Evolutionary conservation across 2,329 filamentous ascomycete species (phyloP), one percentile per base, ranked within the genome.

Genomic region (Aspergillus niger): DNA sequence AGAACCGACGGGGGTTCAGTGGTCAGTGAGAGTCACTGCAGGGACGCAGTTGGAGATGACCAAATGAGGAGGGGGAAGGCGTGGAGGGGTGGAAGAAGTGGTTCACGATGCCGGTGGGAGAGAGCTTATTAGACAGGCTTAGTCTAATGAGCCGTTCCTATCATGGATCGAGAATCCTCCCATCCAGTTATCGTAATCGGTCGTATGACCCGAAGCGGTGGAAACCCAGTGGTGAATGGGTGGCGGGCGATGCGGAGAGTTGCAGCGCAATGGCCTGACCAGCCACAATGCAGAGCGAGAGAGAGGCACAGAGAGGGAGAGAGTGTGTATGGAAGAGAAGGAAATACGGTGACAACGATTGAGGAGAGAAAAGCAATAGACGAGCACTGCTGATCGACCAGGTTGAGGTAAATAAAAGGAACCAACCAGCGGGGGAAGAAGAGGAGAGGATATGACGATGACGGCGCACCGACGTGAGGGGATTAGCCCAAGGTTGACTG

Each of bases 401-500:
- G 32, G 30, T 17, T n/a, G 28, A 17, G 50, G 30, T 17, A 38
- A 52, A 52, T 49, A 32, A 47, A 41, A 50, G 28, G 26, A 47
- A 41, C 47, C 55, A 36, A 36, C 26, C 26, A n/a, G 43, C 43
- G 6, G 20, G 51, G 38, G 28, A 44, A 24, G 53, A 55, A 13
- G 32, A 36, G 32, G 32, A 36, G n/a, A n/a, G 32, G 32, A 36
- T 36, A 30, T 30, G 53, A 41, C 17, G 41, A 52, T 47, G 48
- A 57, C 43, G 53, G 32, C 43, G 54, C 43, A 38, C 51, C 51
- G 58, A 61, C 55, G 49, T 57, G 56, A 58, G 57, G 58, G 58
- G 58, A 44, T 32, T 26, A 24, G 48, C 47, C 47, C 47, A 50
- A 50, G 47, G 47, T 30, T 50, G 41, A 44, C 15, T 44, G 28